Percentiles rank a stretch among this genome's conserved stretches.
These are phyloP conservation scores for Zea luxurians DNA, from an alignment of 176 grass and related monocot genomes.

Conservation along the genomic window DNA sequence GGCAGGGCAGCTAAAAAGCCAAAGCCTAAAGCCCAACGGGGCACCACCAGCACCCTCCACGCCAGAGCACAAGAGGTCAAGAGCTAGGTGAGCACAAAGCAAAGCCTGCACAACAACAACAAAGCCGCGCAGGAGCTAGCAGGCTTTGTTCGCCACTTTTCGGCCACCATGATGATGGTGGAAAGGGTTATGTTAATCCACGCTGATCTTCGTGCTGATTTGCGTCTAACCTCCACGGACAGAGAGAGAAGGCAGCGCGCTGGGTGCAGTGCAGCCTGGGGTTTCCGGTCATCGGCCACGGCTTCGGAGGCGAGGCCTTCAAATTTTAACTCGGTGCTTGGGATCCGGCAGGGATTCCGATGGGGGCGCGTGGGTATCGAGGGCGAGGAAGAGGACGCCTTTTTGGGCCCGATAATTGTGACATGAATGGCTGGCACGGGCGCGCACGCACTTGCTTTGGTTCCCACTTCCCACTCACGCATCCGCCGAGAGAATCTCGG, in stretches of 20 bases:
- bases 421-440: conserved; percentile 43
- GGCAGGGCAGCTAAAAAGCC: neutral
- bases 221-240: neutral
- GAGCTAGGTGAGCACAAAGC: neutral
- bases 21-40: conserved; percentile 19
- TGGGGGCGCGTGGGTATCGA: conserved; percentile 27
- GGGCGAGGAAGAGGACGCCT: neutral
- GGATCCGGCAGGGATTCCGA: conserved; percentile 30
- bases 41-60: neutral
- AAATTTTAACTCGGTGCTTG: conserved; percentile 19
- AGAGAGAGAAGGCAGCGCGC: too few relatives aligned
- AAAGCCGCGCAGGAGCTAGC: neutral
- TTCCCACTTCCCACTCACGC: neutral
- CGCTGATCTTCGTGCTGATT: conserved; percentile 13
- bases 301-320: neutral
- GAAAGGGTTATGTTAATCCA: conserved; percentile 45
- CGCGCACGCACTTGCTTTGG: conserved; percentile 15
- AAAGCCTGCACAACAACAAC: conserved; percentile 35
- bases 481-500: neutral
- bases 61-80: conserved; percentile 4
- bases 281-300: neutral
- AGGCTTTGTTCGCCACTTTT: conserved; percentile 30
- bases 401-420: conserved; percentile 49
- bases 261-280: neutral
- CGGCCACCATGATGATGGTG: conserved; percentile 36